Base-by-base conservation (phyloP, 2,329 filamentous ascomycete genomes). In the Mycosphaerella sp. region DNA sequence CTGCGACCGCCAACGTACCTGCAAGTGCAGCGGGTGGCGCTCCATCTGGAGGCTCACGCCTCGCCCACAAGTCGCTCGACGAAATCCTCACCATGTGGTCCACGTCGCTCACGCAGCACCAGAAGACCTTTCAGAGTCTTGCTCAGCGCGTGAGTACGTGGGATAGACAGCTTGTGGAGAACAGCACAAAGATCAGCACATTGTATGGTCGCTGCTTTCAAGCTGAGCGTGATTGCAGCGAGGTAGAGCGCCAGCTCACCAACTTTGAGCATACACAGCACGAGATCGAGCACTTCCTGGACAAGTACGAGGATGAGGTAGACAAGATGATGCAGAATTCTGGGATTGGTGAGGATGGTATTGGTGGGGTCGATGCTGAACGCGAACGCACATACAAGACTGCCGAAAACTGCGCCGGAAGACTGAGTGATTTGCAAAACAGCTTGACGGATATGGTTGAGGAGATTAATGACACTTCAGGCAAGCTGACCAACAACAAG, bases 41-140 rank as follows among this genome's bases (percentile, higher is more conserved):
- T 2, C 92, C 93, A 12, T 85, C 90, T 54, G 74, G 78, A 1
- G 83, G 95, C 65, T 93, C 92, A 3, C 86, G 93, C 29, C 78
- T 98, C 38, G 95, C 95, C 77, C 95, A 96, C 73, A 97, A 95
- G 75, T 95, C 92, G 0, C 96, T 98, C 87, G 93, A 98, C 67
- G 93, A 98, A 70, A 96, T 98, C 60, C 90, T 98, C 61, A 96
- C 89, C 3, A 84, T 90, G 32, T 98, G 93, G 93, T 93, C 93
- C 1, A 89, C 90, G 0, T 93, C 97, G 67, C 77, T 98, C 47
- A 87, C 90, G 50, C 95, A 95, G 67, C 96, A 98, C 68, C 92
- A 97, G 67, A 95, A 95, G 70, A 89, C 95, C 55, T 98, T 97
- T 75, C 90, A 95, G 69, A 81, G 86, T 34, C 90, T 97, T 70